Percentiles rank a stretch among this genome's conserved stretches.
phyloP scores from a whole-genome alignment of 73 alveolate genomes.

The Paramecium pentaurelia region DNA sequence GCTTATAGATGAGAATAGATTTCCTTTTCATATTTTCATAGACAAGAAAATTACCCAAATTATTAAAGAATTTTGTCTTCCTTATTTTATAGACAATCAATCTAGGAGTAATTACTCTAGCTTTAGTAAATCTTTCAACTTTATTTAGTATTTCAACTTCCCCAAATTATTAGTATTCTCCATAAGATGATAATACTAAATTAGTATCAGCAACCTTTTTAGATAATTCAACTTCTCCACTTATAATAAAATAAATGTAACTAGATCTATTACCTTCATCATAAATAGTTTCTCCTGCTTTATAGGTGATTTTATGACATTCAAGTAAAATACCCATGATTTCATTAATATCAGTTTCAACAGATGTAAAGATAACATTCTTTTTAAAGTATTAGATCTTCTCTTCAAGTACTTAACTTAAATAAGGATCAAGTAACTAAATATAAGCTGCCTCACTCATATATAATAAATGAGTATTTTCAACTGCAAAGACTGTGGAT shows the following conservation, averaged over 20 bases:
- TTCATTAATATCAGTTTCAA: slow-evolving; percentile 21
- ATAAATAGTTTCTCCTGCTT: slow-evolving; percentile 4
- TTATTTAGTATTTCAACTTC: slow-evolving; percentile 24
- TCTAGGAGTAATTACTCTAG: slow-evolving; percentile 30
- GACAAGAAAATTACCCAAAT: slow-evolving; percentile 3
- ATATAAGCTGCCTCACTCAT: slow-evolving; percentile 9
- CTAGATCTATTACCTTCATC: neutral
- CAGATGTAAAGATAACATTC: neutral
- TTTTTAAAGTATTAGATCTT: neutral
- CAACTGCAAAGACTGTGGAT: slow-evolving; percentile 34
- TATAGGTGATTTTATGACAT: neutral
- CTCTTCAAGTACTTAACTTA: neutral
- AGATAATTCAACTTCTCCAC: slow-evolving; percentile 17
- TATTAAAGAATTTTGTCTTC: neutral
- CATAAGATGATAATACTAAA: slow-evolving; percentile 23
- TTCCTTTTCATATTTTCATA: slow-evolving; percentile 32
- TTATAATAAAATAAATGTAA: neutral
- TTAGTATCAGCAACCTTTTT: neutral
- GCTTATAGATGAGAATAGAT: neutral
- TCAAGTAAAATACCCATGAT: slow-evolving; percentile 6
- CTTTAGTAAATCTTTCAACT: neutral
- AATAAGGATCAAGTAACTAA: neutral
- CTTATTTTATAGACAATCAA: slow-evolving; percentile 23
- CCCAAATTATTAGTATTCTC: slow-evolving; percentile 17
- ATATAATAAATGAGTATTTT: neutral